Conservation (phyloP, 768 basidiomycete species). For the Lanmaoa pseudosensibilis region DNA sequence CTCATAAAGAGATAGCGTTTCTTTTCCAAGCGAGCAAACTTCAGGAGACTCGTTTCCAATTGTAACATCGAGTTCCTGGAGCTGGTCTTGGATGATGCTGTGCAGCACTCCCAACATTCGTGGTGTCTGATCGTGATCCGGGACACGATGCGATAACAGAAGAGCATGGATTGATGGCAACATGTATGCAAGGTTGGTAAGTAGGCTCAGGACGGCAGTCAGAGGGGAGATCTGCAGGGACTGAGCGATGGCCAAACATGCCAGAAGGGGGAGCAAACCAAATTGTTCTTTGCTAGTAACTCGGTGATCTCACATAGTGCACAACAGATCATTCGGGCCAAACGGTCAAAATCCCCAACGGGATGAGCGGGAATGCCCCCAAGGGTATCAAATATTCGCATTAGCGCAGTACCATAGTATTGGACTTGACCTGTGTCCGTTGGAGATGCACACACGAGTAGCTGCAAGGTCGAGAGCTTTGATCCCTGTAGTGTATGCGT, state of each 20-base stretch:
- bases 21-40: slow-evolving; percentile 37
- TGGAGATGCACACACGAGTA: slow-evolving; percentile 43
- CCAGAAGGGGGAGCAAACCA: slow-evolving; percentile 37
- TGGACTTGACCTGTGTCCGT: slow-evolving; percentile 26
- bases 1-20: slow-evolving; percentile 52
- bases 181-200: slow-evolving; percentile 45
- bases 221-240: slow-evolving; percentile 44
- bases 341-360: slow-evolving; percentile 18
- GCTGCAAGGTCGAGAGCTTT: slow-evolving; percentile 49
- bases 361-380: slow-evolving; percentile 24
- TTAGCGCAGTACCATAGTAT: slow-evolving; percentile 44
- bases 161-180: slow-evolving; percentile 48
- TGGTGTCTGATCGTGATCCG: slow-evolving; percentile 29
- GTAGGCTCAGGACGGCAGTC: slow-evolving; percentile 52
- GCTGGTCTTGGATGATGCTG: slow-evolving; percentile 41
- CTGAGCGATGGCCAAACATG: slow-evolving; percentile 6
- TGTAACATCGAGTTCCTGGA: slow-evolving; percentile 36
- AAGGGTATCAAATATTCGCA: slow-evolving; percentile 35
- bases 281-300: slow-evolving; percentile 36
- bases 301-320: slow-evolving; percentile 43
- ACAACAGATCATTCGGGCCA: slow-evolving; percentile 31
- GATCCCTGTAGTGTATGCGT: slow-evolving; percentile 48
- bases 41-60: slow-evolving; percentile 24
- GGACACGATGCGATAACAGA: slow-evolving; percentile 34
- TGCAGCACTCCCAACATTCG: slow-evolving; percentile 42